Evolutionary conservation across 352 stramenopile genomes (phyloP), one percentile per base, ranked within the genome.

Genomic region (Phytophthora syringae): DNA sequence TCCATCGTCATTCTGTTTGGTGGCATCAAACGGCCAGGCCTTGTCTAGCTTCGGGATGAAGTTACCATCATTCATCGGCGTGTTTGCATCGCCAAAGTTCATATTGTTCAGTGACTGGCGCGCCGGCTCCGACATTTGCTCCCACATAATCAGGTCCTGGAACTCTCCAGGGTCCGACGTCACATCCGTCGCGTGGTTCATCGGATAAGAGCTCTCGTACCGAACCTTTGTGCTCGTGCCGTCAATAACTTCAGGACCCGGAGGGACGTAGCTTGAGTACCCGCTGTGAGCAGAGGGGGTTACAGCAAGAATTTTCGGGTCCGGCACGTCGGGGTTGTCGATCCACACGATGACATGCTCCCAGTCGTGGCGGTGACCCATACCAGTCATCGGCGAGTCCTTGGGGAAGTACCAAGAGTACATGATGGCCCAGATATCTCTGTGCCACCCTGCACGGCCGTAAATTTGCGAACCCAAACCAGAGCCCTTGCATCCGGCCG

Each of bases 261-360:
- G 30, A 10, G 30, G 30, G 3, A 11, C 30, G 30, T 36, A 36
- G 9, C 13, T 36, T 36, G 30, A 36, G 32, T 37, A n/a, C 11
- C 32, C 32, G 32, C 32, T 37, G 32, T 37, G 32, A 13, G 32
- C 32, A 2, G 32, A 37, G 11, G 32, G 13, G 12, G 32, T n/a
- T 10, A 37, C 32, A 37, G 32, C 32, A 13, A 37, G 10, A 13
- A 37, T 16, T 37, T 37, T 13, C 32, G 32, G 32, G 16, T 13
- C 16, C 11, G 32, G 6, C 32, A 37, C 32, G 1, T 10, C 32
- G 2, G 58, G 57, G 58, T 57, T 63, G 48, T 77, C 64, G 60
- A 79, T 60, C 74, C 74, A 80, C 16, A 83, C 56, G 5, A 83
- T 52, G n/a, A 80, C 57, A 56, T 80, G 66, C 51, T 80, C 74